phyloP scores from a whole-genome alignment of 2,329 filamentous ascomycete species.

The Didymella segeticola region DNA sequence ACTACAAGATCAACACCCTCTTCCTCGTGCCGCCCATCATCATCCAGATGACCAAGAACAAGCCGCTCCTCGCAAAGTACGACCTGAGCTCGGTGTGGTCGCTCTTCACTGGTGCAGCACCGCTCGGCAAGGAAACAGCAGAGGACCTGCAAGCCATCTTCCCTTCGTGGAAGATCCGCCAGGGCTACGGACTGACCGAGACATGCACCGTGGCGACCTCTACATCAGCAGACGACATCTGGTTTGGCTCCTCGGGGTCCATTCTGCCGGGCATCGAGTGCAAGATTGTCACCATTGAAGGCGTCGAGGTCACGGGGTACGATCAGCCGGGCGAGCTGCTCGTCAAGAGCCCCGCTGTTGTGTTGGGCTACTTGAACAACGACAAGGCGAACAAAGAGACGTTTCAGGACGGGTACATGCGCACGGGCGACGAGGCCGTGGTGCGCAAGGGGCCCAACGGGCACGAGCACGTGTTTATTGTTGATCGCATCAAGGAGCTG shows the following conservation, averaged over 20 bases:
- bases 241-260: conserved; percentile 74
- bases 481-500: conserved; percentile 80
- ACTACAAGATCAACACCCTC: conserved; percentile 71
- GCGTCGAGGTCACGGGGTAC: conserved; percentile 72
- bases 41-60: conserved; percentile 74
- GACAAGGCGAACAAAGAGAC: conserved; percentile 82
- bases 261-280: conserved; percentile 70
- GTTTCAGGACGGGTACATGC: conserved; percentile 78
- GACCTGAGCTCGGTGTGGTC: conserved; percentile 72
- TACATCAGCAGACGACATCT: conserved; percentile 68
- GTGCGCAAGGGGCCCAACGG: conserved; percentile 66
- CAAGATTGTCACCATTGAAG: conserved; percentile 72
- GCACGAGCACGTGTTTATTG: conserved; percentile 82
- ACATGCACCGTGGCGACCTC: conserved; percentile 73
- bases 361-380: conserved; percentile 87
- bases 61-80: conserved; percentile 67
- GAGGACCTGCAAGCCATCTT: conserved; percentile 67
- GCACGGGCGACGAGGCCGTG: conserved; percentile 73
- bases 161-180: conserved; percentile 70
- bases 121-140: conserved; percentile 75
- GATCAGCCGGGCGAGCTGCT: conserved; percentile 82
- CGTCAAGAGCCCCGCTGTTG: conserved; percentile 72
- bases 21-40: conserved; percentile 83
- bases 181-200: conserved; percentile 83
- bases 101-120: conserved; percentile 79